Evolutionary conservation across 164 flowering plant species (phyloP).

Genomic region (Stephania cephalantha): DNA sequence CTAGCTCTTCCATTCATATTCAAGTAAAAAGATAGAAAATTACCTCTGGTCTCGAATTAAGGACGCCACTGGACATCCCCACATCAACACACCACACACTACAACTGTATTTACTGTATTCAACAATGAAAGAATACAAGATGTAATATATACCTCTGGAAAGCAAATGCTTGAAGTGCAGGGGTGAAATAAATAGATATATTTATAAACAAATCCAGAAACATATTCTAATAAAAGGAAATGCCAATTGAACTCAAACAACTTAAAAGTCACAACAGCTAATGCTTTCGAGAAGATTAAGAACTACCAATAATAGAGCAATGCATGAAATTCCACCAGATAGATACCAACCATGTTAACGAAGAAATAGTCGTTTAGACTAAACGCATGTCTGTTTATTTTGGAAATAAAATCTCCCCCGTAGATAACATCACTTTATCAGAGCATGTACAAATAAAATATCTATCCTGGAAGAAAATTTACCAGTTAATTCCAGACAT

Average conservation of each 20-base stretch:
- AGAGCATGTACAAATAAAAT: background rate
- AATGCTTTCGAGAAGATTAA: background rate
- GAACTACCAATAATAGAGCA: too few species aligned
- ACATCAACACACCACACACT: slow-evolving; percentile 90
- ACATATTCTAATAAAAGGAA: too few species aligned
- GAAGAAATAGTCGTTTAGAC: background rate
- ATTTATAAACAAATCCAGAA: background rate
- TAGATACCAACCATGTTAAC: background rate
- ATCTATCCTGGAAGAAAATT: background rate
- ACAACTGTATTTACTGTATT: slow-evolving; percentile 61
- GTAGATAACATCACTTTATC: background rate
- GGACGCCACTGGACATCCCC: slow-evolving; percentile 95
- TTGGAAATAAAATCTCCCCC: background rate
- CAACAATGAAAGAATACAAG: slow-evolving; percentile 8
- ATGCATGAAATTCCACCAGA: too few species aligned
- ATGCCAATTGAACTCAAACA: background rate
- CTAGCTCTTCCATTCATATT: background rate
- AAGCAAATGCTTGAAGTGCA: background rate
- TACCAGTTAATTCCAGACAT: slow-evolving; percentile 76
- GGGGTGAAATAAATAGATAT: background rate
- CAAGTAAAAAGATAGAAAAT: background rate
- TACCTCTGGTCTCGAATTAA: slow-evolving; percentile 93
- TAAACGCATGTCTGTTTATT: background rate
- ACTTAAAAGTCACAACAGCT: background rate
- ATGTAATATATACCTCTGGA: background rate